Conservation (phyloP, 805 yeast species). For the Kuraishia hungarica region DNA sequence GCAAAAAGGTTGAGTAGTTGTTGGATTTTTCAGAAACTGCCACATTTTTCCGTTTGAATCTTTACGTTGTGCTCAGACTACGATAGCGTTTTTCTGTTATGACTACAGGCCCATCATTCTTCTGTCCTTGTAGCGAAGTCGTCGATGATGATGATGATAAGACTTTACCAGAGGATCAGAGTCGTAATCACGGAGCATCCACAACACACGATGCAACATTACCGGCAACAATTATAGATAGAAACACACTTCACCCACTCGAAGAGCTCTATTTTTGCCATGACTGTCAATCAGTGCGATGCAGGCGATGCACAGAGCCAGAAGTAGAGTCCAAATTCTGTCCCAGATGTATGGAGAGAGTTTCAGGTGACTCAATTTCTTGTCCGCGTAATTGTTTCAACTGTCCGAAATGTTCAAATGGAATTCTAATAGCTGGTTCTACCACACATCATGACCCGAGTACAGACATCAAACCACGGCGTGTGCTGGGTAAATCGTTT, state of each 20-base stretch:
- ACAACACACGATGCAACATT: neutral
- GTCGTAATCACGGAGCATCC: neutral
- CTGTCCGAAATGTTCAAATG: slow-evolving; percentile 22
- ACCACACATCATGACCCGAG: slow-evolving; percentile 9
- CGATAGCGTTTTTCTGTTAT: neutral
- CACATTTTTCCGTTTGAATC: too few relatives aligned
- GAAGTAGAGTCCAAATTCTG: slow-evolving; percentile 17
- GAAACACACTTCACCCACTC: slow-evolving; percentile 7
- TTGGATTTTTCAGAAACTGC: neutral
- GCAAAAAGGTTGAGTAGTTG: too few relatives aligned
- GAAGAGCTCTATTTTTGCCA: slow-evolving; percentile 17
- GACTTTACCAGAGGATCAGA: neutral
- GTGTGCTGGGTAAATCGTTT: slow-evolving; percentile 25
- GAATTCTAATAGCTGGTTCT: slow-evolving; percentile 10
- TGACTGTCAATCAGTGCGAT: slow-evolving; percentile 18
- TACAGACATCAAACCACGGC: neutral
- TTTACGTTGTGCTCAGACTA: neutral
- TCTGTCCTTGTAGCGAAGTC: slow-evolving; percentile 3
- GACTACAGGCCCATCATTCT: neutral
- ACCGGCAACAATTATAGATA: slow-evolving; percentile 8
- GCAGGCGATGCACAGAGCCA: slow-evolving; percentile 17
- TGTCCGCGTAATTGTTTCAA: slow-evolving; percentile 24
- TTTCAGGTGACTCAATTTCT: slow-evolving; percentile 4
- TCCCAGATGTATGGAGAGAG: slow-evolving; percentile 15
- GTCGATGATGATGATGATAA: neutral